phyloP scores from a whole-genome alignment of 768 basidiomycete species.

The Suillus alpinus region DNA sequence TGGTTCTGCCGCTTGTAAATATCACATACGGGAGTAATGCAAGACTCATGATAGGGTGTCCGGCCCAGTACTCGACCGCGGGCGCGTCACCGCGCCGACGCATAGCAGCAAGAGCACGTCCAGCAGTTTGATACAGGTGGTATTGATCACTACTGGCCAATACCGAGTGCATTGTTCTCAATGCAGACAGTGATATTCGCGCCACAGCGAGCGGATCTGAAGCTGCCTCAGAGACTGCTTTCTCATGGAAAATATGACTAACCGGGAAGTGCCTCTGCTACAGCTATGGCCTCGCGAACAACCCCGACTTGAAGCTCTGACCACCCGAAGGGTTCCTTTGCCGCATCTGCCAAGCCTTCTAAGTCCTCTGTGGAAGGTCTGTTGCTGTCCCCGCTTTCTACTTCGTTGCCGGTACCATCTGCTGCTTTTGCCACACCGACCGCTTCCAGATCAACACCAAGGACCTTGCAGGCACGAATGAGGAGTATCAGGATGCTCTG shows the following conservation, averaged over 20 bases:
- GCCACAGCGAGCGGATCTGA: slow-evolving; percentile 83
- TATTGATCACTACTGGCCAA: slow-evolving; percentile 77
- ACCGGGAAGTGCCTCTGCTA: slow-evolving; percentile 92
- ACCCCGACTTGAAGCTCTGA: slow-evolving; percentile 92
- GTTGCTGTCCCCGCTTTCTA: slow-evolving; percentile 22
- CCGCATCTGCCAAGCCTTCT: slow-evolving; percentile 27
- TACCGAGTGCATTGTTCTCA: slow-evolving; percentile 68
- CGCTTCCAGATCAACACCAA: slow-evolving; percentile 80
- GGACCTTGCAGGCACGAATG: slow-evolving; percentile 69
- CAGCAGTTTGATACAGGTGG: slow-evolving; percentile 70
- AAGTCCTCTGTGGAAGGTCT: slow-evolving; percentile 29
- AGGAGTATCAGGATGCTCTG: slow-evolving; percentile 74
- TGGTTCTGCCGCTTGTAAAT: slow-evolving; percentile 5
- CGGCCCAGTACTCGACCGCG: slow-evolving; percentile 83
- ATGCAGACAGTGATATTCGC: slow-evolving; percentile 84
- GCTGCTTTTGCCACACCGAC: slow-evolving; percentile 48
- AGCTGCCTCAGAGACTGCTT: slow-evolving; percentile 1
- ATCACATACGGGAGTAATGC: slow-evolving; percentile 68
- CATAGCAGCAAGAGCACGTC: slow-evolving; percentile 70
- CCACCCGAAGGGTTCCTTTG: slow-evolving; percentile 77
- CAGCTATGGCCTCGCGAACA: slow-evolving; percentile 87
- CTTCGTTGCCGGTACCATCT: slow-evolving; percentile 3
- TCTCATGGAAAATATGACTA: slow-evolving; percentile 19
- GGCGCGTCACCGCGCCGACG: slow-evolving; percentile 73
- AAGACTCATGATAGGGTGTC: slow-evolving; percentile 74